These are phyloP conservation scores for Xylariomycetidae sp. DNA, from an alignment of 2,329 filamentous ascomycete genomes.

Conservation along the genomic window DNA sequence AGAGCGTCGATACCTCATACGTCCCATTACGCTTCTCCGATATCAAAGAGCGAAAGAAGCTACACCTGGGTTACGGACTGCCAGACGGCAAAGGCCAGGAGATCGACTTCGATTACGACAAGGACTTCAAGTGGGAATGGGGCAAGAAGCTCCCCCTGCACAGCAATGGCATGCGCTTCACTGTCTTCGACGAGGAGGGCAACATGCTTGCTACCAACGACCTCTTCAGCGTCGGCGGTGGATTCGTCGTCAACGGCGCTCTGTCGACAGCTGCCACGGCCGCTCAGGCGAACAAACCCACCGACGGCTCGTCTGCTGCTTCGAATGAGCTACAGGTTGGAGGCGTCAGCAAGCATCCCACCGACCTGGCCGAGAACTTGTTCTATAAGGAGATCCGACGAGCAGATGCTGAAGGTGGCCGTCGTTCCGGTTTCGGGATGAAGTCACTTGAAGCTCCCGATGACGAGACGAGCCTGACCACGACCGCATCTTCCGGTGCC, in stretches of 20 bases:
- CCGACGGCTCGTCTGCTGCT: slow-evolving; percentile 10
- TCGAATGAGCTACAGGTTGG: slow-evolving; percentile 19
- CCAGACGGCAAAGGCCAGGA: slow-evolving; percentile 34
- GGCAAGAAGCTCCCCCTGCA: slow-evolving; percentile 44
- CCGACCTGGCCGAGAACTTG: slow-evolving; percentile 45
- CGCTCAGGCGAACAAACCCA: slow-evolving; percentile 7
- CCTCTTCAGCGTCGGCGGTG: slow-evolving; percentile 46
- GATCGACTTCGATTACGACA: slow-evolving; percentile 43
- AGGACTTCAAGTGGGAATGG: slow-evolving; percentile 46
- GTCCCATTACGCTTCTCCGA: slow-evolving; percentile 39
- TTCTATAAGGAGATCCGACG: slow-evolving; percentile 46
- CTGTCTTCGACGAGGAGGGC: slow-evolving; percentile 42
- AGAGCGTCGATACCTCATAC: slow-evolving; percentile 42
- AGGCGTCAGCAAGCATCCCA: slow-evolving; percentile 29
- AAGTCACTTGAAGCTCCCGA: slow-evolving; percentile 26
- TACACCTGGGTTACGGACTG: slow-evolving; percentile 37
- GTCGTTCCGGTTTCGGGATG: slow-evolving; percentile 37
- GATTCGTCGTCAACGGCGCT: slow-evolving; percentile 45
- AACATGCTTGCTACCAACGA: slow-evolving; percentile 42
- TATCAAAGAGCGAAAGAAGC: slow-evolving; percentile 39
- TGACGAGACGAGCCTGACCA: slow-evolving; percentile 10
- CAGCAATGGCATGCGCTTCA: slow-evolving; percentile 47
- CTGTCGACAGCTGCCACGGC: slow-evolving; percentile 35
- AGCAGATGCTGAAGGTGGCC: slow-evolving; percentile 39
- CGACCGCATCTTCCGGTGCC: slow-evolving; percentile 4